phyloP scores from a whole-genome alignment of 2,329 filamentous ascomycete genomes.

The Teratosphaeriaceae sp. region DNA sequence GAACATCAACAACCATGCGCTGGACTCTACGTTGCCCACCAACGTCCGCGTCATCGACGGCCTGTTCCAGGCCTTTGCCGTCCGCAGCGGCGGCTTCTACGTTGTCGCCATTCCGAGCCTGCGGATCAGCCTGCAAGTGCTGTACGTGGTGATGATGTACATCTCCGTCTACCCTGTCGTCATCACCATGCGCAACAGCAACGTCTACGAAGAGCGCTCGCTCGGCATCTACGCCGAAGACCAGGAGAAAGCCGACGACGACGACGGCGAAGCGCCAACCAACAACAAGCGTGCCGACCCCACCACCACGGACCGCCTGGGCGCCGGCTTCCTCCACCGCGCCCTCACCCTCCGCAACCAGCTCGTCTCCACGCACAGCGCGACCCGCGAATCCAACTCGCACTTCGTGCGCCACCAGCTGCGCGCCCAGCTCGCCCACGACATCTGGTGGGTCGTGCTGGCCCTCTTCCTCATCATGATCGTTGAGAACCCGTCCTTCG shows the following conservation, averaged over 20 bases:
- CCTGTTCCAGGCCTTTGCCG: slow-evolving; percentile 52
- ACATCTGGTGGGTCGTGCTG: slow-evolving; percentile 40
- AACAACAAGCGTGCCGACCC: too few relatives aligned
- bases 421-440: slow-evolving; percentile 41
- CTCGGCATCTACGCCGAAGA: slow-evolving; percentile 51
- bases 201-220: slow-evolving; percentile 56
- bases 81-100: slow-evolving; percentile 45
- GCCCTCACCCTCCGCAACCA: slow-evolving; percentile 10
- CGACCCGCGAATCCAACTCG: slow-evolving; percentile 20
- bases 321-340: slow-evolving; percentile 6
- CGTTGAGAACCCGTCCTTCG: slow-evolving; percentile 34
- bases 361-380: slow-evolving; percentile 8
- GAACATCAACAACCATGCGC: slow-evolving; percentile 48
- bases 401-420: slow-evolving; percentile 39
- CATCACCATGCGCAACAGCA: slow-evolving; percentile 54
- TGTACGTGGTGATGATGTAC: slow-evolving; percentile 61
- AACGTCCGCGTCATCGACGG: slow-evolving; percentile 48
- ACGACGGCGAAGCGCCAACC: background rate
- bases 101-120: slow-evolving; percentile 41
- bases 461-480: slow-evolving; percentile 42
- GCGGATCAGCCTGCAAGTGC: slow-evolving; percentile 50
- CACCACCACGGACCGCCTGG: background rate
- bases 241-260: slow-evolving; percentile 8
- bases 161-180: slow-evolving; percentile 56
- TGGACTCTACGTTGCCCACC: slow-evolving; percentile 37